phyloP scores from a whole-genome alignment of 2,329 filamentous ascomycete species.

The Epichloe scottii region DNA sequence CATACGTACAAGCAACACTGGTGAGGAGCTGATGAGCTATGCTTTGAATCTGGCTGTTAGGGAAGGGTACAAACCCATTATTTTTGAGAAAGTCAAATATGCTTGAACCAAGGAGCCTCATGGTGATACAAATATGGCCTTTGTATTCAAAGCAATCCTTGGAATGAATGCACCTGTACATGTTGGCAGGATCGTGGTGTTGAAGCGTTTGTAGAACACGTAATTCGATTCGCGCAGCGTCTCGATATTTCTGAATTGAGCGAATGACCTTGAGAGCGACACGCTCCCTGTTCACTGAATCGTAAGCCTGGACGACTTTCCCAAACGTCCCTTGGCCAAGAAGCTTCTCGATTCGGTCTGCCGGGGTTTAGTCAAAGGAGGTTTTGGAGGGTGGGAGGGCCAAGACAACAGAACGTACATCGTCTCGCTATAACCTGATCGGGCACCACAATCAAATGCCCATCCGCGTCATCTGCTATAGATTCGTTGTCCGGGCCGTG shows the following conservation, averaged over 20 bases:
- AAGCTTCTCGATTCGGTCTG: constrained; percentile 78
- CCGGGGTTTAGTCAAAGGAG: not conserved
- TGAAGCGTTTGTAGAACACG: constrained; percentile 84
- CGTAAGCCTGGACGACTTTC: constrained; percentile 89
- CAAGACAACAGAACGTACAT: no score
- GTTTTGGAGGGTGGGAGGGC: not conserved
- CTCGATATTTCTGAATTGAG: constrained; percentile 95
- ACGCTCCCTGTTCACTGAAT: constrained; percentile 60
- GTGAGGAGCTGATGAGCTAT: constrained; percentile 94
- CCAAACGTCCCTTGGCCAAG: constrained; percentile 96
- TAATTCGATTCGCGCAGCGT: constrained; percentile 89
- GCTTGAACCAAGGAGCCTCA: constrained; percentile 74
- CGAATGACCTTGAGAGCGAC: constrained; percentile 97
- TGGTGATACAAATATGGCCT: constrained; percentile 84
- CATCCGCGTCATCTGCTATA: no score
- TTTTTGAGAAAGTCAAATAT: constrained; percentile 97
- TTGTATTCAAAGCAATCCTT: constrained; percentile 95
- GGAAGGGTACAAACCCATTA: constrained; percentile 91
- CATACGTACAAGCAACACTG: constrained; percentile 83
- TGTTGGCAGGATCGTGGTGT: constrained; percentile 80
- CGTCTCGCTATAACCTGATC: no score
- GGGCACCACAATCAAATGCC: no score
- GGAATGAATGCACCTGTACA: constrained; percentile 93
- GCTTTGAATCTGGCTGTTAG: constrained; percentile 94
- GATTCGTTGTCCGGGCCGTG: no score